Percentiles rank a stretch among this genome's conserved stretches.
Evolutionary conservation across 495 filamentous ascomycete genomes (phyloP).

Genomic region (Tetracladium setigerum): DNA sequence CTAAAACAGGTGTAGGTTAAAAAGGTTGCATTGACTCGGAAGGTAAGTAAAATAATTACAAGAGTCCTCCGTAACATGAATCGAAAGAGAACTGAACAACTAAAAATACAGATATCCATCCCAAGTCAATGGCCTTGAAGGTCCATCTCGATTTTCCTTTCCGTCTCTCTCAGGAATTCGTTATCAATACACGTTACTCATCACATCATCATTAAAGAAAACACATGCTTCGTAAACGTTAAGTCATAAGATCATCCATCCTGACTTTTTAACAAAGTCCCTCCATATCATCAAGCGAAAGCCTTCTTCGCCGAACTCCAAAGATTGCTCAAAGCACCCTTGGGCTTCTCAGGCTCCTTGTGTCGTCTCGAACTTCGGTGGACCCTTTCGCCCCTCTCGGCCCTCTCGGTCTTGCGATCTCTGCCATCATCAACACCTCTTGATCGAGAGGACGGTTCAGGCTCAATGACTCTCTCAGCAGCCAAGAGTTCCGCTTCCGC

Average conservation of each 20-base stretch:
- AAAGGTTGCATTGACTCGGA: no score
- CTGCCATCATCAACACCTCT: neutral
- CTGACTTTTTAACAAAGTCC: no score
- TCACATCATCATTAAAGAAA: neutral
- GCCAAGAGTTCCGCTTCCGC: conserved; percentile 5
- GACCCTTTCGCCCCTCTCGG: conserved; percentile 23
- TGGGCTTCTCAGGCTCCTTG: conserved; percentile 11
- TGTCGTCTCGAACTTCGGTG: conserved; percentile 8
- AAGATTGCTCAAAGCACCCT: conserved; percentile 13
- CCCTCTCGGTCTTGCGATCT: neutral
- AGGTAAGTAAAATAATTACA: no score
- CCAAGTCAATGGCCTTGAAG: no score
- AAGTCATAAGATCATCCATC: neutral
- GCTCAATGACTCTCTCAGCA: neutral
- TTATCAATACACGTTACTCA: no score
- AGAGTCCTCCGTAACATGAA: no score
- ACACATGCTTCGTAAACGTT: neutral
- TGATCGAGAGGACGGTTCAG: neutral
- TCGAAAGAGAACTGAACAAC: no score
- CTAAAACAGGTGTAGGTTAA: no score
- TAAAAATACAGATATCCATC: no score
- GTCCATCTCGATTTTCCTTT: no score
- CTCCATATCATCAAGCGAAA: conserved; percentile 6
- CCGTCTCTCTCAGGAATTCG: no score
- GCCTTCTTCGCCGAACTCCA: conserved; percentile 18